Percentiles rank a stretch among this genome's conserved stretches.
phyloP scores from a whole-genome alignment of 768 basidiomycete genomes.

The Russula earlei region DNA sequence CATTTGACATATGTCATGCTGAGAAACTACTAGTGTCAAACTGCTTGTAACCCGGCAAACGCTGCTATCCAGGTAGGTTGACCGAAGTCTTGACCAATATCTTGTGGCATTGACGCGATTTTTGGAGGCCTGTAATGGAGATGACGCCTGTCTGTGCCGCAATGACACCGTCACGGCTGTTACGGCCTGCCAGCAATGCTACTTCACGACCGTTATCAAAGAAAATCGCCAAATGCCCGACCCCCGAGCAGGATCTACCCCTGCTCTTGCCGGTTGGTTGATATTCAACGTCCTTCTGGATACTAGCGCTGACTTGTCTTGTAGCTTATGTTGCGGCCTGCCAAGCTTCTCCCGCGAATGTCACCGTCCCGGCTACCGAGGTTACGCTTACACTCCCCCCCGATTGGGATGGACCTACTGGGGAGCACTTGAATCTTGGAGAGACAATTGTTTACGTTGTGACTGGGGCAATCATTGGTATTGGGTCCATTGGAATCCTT shows the following conservation, averaged over 20 bases:
- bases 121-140: conserved; percentile 33
- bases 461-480: conserved; percentile 38
- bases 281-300: neutral
- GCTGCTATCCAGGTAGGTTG: conserved; percentile 23
- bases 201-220: conserved; percentile 46
- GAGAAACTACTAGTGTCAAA: conserved; percentile 28
- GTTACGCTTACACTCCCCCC: conserved; percentile 38
- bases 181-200: conserved; percentile 54
- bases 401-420: conserved; percentile 54
- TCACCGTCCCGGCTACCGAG: conserved; percentile 31
- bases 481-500: conserved; percentile 41
- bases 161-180: conserved; percentile 34
- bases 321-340: conserved; percentile 52
- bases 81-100: neutral
- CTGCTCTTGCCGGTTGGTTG: conserved; percentile 45
- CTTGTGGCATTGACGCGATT: neutral
- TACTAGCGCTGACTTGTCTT: neutral
- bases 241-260: conserved; percentile 47
- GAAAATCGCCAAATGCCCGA: conserved; percentile 41
- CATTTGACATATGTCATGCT: neutral
- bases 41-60: conserved; percentile 24
- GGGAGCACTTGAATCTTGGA: conserved; percentile 34
- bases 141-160: conserved; percentile 48
- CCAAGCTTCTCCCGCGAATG: conserved; percentile 24
- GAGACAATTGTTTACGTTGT: conserved; percentile 38